phyloP scores from a whole-genome alignment of 1,284 basidiomycete genomes.

The Tausonia pullulans region DNA sequence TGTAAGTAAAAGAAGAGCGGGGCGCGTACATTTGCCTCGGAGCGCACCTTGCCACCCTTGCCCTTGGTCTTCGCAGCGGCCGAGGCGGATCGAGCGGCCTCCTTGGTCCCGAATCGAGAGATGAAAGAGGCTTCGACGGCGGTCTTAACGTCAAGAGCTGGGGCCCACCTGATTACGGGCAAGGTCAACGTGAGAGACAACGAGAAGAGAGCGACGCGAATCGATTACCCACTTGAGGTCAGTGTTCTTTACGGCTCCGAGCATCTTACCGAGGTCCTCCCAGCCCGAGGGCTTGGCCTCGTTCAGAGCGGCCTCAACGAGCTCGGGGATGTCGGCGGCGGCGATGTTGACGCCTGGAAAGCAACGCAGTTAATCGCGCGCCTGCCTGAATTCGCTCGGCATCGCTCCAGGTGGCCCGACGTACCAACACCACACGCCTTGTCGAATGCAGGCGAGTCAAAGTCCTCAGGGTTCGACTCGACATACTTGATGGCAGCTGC shows the following conservation, averaged over 20 bases:
- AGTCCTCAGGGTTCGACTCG: slow-evolving; percentile 43
- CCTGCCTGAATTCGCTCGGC: neutral
- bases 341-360: slow-evolving; percentile 66
- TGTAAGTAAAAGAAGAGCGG: slow-evolving; percentile 3
- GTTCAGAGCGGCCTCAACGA: slow-evolving; percentile 52
- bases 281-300: slow-evolving; percentile 53
- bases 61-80: slow-evolving; percentile 40
- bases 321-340: slow-evolving; percentile 51
- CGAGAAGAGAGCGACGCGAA: neutral
- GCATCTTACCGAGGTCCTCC: slow-evolving; percentile 57
- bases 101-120: slow-evolving; percentile 67
- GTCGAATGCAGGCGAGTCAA: slow-evolving; percentile 66
- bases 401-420: slow-evolving; percentile 28
- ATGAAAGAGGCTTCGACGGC: slow-evolving; percentile 68
- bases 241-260: slow-evolving; percentile 58
- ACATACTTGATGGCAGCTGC: slow-evolving; percentile 70
- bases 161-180: slow-evolving; percentile 63
- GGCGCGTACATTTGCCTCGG: neutral
- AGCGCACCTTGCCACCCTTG: slow-evolving; percentile 52
- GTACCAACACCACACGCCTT: slow-evolving; percentile 76
- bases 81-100: slow-evolving; percentile 26
- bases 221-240: slow-evolving; percentile 39
- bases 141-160: slow-evolving; percentile 76
- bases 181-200: neutral
- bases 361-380: neutral